These are phyloP conservation scores for Hibiscus tridactylites DNA, from an alignment of 345 rosid genomes.

Conservation along the genomic window DNA sequence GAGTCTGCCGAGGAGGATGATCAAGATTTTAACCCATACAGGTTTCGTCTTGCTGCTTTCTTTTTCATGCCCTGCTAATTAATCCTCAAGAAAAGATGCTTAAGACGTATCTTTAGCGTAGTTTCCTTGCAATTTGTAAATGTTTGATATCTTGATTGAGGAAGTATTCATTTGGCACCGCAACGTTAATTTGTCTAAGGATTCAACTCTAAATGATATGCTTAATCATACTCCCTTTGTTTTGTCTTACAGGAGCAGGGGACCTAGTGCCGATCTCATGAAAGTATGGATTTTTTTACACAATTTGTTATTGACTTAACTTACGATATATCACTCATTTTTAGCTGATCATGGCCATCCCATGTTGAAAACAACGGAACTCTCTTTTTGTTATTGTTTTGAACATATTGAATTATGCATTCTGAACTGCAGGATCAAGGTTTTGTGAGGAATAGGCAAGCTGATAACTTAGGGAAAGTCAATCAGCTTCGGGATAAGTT, in stretches of 20 bases:
- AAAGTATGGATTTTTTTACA: constrained; percentile 33
- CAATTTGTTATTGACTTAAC: neutral
- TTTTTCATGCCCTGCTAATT: neutral
- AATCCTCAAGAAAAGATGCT: neutral
- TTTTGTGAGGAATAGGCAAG: constrained; percentile 44
- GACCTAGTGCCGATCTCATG: constrained; percentile 27
- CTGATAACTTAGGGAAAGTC: constrained; percentile 51
- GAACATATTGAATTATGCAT: neutral
- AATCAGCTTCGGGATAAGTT: constrained; percentile 70
- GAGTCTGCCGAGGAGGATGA: constrained; percentile 96
- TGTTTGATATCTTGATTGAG: neutral
- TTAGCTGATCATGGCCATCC: neutral
- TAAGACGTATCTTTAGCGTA: neutral
- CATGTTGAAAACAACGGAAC: neutral
- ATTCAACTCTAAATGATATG: neutral
- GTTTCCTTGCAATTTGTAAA: neutral
- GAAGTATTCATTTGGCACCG: neutral
- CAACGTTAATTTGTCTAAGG: neutral
- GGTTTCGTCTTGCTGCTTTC: constrained; percentile 28
- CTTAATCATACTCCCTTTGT: constrained; percentile 2
- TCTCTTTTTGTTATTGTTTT: neutral
- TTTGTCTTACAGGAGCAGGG: constrained; percentile 45
- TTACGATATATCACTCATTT: neutral
- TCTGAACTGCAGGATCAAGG: constrained; percentile 40
- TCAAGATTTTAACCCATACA: constrained; percentile 84